phyloP scores from a whole-genome alignment of 345 rosid species.

The Lumnitzera racemosa region DNA sequence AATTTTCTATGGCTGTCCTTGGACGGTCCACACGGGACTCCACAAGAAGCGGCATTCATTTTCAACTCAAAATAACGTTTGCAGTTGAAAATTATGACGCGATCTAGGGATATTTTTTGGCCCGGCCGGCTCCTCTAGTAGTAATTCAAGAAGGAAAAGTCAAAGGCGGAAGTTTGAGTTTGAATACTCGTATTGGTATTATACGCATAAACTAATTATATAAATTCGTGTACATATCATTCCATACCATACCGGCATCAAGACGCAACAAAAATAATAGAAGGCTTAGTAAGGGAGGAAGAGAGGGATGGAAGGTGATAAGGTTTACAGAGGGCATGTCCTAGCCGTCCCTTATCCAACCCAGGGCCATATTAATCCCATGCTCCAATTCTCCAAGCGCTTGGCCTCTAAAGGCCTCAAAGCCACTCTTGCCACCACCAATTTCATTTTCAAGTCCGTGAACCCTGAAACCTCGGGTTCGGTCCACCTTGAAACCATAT shows the following conservation, averaged over 20 bases:
- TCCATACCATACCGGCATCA: background rate
- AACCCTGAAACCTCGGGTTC: conserved; percentile 7
- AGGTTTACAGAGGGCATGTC: conserved; percentile 15
- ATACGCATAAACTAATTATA: too few relatives aligned
- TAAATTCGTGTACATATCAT: background rate
- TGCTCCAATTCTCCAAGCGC: conserved; percentile 41
- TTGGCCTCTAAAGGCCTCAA: conserved; percentile 33
- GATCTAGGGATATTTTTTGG: too few relatives aligned
- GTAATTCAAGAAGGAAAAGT: too few relatives aligned
- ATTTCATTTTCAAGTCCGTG: conserved; percentile 24
- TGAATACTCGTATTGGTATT: too few relatives aligned
- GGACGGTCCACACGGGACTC: too few relatives aligned
- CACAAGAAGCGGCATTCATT: too few relatives aligned
- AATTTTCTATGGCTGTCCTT: too few relatives aligned
- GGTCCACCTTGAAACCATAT: conserved; percentile 25
- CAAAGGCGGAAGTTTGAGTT: too few relatives aligned
- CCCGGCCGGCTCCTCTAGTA: too few relatives aligned
- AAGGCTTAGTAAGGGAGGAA: too few relatives aligned
- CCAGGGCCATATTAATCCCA: conserved; percentile 46
- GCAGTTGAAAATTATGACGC: too few relatives aligned
- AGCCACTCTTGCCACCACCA: conserved; percentile 27
- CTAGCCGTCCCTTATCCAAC: conserved; percentile 26
- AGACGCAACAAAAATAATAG: background rate
- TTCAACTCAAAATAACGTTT: too few relatives aligned
- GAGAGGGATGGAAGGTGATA: conserved; percentile 7